Base-by-base conservation (phyloP, 1,284 basidiomycete genomes). In the Leccinum pallidistipes region DNA sequence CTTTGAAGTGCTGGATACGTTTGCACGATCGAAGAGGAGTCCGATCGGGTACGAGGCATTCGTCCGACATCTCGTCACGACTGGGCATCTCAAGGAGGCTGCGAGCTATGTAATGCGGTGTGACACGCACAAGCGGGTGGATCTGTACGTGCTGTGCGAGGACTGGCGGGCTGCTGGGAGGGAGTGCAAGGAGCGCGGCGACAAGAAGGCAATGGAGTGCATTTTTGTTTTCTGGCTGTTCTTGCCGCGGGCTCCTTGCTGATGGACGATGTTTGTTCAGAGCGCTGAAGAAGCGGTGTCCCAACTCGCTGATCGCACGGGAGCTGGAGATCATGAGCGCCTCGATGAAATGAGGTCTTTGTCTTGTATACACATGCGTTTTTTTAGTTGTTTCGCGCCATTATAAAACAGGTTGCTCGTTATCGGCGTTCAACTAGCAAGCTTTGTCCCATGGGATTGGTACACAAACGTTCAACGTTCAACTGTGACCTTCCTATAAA, bases 21-120 rank as follows among this genome's bases (percentile, higher is more conserved):
- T 97, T 72, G 86, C 94, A 0, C 90, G 88, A 68, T 89, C 87
- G 51, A 95, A 88, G 75, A 87, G 93, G 67, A 94, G 91, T 73
- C 96, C 97, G 1, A 97, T 98, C 64, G 97, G 97, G 3, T 98
- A 96, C 71, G 94, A 96, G 73, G 86, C 92, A 0, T 97, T 97
- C 73, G 95, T 97, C 18, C 87, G 85, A 55, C 87, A 94, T 73
- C 80, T 94, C 36, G 82, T 92, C 21, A 80, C 86, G 56, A 86
- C 86, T 57, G 91, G 89, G 0, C 83, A 92, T 69, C 69, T 80
- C 5, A 88, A 86, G 62, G 88, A 96, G 70, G 95, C 93, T 1
- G 78, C 85, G 0, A 65, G 78, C 4, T 97, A 89, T 72, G 91
- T 97, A 16, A 77, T 86, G 1, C 86, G 87, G 31, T 97, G 95